Conservation (phyloP, 169 alveolate species). For the Fabrea salina region DNA sequence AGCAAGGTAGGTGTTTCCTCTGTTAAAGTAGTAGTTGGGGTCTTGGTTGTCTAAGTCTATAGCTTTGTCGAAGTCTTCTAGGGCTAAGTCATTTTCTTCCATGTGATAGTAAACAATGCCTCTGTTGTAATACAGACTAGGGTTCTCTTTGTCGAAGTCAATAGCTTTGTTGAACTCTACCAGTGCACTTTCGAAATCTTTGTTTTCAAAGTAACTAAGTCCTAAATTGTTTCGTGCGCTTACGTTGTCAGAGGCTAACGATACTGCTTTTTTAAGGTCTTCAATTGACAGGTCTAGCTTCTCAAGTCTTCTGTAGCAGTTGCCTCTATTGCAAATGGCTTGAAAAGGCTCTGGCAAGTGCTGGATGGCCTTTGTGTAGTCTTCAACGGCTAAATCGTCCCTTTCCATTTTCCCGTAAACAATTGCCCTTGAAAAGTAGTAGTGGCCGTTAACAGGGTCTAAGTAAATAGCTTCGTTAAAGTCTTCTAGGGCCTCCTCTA, state of each 20-base stretch:
- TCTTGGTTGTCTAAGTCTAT: slow-evolving; percentile 57
- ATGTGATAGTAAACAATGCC: slow-evolving; percentile 69
- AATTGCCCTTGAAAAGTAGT: slow-evolving; percentile 66
- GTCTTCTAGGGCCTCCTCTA: slow-evolving; percentile 70
- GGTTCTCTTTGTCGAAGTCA: slow-evolving; percentile 39
- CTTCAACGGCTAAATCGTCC: slow-evolving; percentile 68
- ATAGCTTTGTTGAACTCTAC: slow-evolving; percentile 41
- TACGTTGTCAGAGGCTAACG: slow-evolving; percentile 43
- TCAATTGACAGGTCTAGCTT: slow-evolving; percentile 58
- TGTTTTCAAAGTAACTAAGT: slow-evolving; percentile 47
- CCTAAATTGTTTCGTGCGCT: slow-evolving; percentile 62
- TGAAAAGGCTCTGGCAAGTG: slow-evolving; percentile 51
- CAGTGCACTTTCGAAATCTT: slow-evolving; percentile 48
- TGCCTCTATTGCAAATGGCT: slow-evolving; percentile 56
- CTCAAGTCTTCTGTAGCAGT: slow-evolving; percentile 62
- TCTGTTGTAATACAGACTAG: slow-evolving; percentile 59
- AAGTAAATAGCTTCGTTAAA: slow-evolving; percentile 67
- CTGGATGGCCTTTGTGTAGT: slow-evolving; percentile 54
- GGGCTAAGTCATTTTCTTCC: slow-evolving; percentile 52
- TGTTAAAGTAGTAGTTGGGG: slow-evolving; percentile 59
- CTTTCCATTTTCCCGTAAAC: slow-evolving; percentile 67
- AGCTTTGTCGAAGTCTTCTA: slow-evolving; percentile 69
- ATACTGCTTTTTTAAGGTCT: slow-evolving; percentile 49
- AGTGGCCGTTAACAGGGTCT: slow-evolving; percentile 56
- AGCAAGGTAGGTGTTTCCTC: slow-evolving; percentile 72